phyloP scores from a whole-genome alignment of 768 basidiomycete genomes.

The Rhodosporidiobolus odoratus region DNA sequence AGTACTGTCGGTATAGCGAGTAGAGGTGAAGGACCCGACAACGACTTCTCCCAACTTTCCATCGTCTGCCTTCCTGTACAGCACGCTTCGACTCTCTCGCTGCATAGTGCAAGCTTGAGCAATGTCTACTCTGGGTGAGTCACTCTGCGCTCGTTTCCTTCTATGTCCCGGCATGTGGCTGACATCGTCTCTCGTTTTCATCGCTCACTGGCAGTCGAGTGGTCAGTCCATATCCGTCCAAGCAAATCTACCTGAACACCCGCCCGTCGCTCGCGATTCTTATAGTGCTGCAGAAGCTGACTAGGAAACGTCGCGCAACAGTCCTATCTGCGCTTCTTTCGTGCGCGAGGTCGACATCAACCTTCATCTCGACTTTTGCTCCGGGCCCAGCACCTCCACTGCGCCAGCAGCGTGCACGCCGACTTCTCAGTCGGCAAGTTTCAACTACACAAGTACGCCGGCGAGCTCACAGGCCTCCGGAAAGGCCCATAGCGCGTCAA shows the following conservation, averaged over 20 bases:
- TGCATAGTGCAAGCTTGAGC: too few relatives aligned
- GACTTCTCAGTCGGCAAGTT: not conserved
- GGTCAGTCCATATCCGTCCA: not conserved
- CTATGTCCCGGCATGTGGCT: not conserved
- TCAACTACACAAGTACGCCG: not conserved
- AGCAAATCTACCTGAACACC: too few relatives aligned
- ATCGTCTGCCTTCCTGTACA: too few relatives aligned
- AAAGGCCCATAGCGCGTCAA: not conserved
- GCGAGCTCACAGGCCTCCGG: not conserved
- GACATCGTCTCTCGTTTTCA: too few relatives aligned
- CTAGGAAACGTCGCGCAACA: conserved; percentile 35
- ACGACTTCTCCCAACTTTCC: too few relatives aligned
- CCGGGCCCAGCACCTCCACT: not conserved
- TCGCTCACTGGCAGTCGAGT: too few relatives aligned
- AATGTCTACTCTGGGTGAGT: too few relatives aligned
- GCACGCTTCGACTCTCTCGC: too few relatives aligned
- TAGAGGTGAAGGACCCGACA: too few relatives aligned
- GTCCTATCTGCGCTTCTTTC: conserved; percentile 54
- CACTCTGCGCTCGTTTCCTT: not conserved
- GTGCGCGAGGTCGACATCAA: conserved; percentile 54
- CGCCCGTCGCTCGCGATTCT: not conserved
- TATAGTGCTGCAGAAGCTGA: not conserved
- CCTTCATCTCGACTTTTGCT: conserved; percentile 55
- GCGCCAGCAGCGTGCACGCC: conserved; percentile 35
- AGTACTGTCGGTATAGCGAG: too few relatives aligned